A percentile compares a stretch with the other conserved stretches of the same genome.
These are phyloP conservation scores for Fusarium miscanthi DNA, from an alignment of 2,329 filamentous ascomycete species.

Conservation along the genomic window DNA sequence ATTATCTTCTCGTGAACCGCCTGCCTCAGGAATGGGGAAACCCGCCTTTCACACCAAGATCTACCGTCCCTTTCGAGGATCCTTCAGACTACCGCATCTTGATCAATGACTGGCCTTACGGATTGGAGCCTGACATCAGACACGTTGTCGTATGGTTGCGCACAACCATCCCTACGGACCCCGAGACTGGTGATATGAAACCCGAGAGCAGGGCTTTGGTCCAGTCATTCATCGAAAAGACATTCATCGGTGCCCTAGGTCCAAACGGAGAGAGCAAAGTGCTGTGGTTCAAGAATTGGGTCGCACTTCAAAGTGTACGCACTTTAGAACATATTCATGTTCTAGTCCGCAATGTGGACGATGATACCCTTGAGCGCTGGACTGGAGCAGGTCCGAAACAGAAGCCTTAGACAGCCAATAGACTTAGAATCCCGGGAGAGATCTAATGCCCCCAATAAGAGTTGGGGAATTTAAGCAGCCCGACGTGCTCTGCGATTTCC, in stretches of 20 bases:
- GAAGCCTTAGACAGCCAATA: conserved; percentile 31
- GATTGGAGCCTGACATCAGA: conserved; percentile 71
- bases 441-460: conserved; percentile 8
- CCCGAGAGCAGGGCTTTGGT: conserved; percentile 72
- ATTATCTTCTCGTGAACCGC: conserved; percentile 79
- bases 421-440: background rate
- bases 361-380: conserved; percentile 65
- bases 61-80: conserved; percentile 62
- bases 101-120: conserved; percentile 95
- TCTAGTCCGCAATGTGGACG: conserved; percentile 66
- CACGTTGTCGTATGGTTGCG: conserved; percentile 95
- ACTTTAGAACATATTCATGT: conserved; percentile 92
- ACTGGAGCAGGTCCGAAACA: conserved; percentile 58
- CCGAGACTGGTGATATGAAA: conserved; percentile 77
- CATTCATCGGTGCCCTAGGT: conserved; percentile 72
- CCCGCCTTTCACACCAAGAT: conserved; percentile 66
- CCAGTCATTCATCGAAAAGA: conserved; percentile 74
- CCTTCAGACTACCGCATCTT: conserved; percentile 75
- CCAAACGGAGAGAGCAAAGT: conserved; percentile 62
- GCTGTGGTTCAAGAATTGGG: conserved; percentile 97
- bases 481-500: conserved; percentile 67
- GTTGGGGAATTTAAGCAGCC: conserved; percentile 55
- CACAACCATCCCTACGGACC: conserved; percentile 79
- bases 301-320: conserved; percentile 85
- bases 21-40: conserved; percentile 74